These are phyloP conservation scores for Sarocladium strictum DNA, from an alignment of 2,329 filamentous ascomycete genomes.

Conservation along the genomic window DNA sequence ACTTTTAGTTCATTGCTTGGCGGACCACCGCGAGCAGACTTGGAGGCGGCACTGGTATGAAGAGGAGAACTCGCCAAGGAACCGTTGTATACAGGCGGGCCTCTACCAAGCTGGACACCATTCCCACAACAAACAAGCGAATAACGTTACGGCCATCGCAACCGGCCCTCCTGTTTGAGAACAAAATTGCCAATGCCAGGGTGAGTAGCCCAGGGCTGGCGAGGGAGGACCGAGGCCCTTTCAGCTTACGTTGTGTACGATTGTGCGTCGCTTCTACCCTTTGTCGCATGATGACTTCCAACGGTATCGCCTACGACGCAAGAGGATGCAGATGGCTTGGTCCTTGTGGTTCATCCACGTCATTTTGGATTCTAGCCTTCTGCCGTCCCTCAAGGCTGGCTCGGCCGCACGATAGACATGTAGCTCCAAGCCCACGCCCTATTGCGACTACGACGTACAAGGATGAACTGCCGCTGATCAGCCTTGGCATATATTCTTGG, in stretches of 20 bases:
- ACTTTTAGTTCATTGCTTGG: neutral
- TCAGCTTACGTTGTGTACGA: neutral
- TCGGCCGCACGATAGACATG: neutral
- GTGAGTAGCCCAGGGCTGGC: neutral
- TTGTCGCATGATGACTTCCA: neutral
- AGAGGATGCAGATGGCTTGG: neutral
- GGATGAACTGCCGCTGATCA: conserved; percentile 6
- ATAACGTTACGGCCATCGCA: neutral
- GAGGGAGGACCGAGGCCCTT: neutral
- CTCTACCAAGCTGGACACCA: neutral
- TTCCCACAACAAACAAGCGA: neutral
- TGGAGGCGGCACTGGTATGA: neutral
- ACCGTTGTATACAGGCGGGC: neutral
- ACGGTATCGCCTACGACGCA: neutral
- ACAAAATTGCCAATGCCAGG: neutral
- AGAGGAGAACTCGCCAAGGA: conserved; percentile 2
- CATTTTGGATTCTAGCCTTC: neutral
- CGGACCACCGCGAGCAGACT: neutral
- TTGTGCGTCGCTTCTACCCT: neutral
- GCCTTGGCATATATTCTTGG: conserved; percentile 1
- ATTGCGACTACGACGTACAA: neutral
- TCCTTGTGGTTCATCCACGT: neutral
- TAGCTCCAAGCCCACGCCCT: neutral
- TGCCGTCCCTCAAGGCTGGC: neutral
- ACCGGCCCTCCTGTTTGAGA: neutral